phyloP scores from a whole-genome alignment of 305 asterid species.

The Rubia tinctorum region DNA sequence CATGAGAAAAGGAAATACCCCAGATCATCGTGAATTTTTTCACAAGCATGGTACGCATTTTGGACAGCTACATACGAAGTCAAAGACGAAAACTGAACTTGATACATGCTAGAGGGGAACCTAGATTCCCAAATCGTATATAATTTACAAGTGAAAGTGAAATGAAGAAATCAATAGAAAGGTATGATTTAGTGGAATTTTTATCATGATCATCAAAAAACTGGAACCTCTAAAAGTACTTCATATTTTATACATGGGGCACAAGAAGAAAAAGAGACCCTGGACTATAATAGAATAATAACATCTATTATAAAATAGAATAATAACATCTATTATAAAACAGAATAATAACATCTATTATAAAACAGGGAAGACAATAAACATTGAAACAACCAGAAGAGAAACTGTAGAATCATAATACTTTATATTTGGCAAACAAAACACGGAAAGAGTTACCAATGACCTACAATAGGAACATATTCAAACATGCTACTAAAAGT shows the following conservation, averaged over 20 bases:
- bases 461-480: background rate
- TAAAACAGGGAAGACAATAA: background rate
- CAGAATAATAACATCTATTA: no score
- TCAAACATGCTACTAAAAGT: background rate
- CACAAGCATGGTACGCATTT: background rate
- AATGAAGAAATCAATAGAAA: background rate
- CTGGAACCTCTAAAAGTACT: background rate
- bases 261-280: background rate
- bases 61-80: background rate
- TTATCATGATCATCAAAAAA: background rate
- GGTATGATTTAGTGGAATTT: background rate
- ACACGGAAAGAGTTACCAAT: background rate
- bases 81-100: background rate
- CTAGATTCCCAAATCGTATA: background rate
- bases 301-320: no score
- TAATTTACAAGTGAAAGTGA: background rate
- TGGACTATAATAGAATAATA: background rate
- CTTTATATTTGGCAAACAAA: constrained; percentile 5
- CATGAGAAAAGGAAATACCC: background rate
- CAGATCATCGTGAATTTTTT: background rate
- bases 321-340: no score
- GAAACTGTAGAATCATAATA: background rate
- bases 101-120: background rate
- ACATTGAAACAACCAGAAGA: constrained; percentile 4
- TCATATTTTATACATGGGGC: background rate